Evolutionary conservation across 2,329 filamentous ascomycete genomes (phyloP), one percentile per base, ranked within the genome.

Genomic region (Stemphylium beticola): DNA sequence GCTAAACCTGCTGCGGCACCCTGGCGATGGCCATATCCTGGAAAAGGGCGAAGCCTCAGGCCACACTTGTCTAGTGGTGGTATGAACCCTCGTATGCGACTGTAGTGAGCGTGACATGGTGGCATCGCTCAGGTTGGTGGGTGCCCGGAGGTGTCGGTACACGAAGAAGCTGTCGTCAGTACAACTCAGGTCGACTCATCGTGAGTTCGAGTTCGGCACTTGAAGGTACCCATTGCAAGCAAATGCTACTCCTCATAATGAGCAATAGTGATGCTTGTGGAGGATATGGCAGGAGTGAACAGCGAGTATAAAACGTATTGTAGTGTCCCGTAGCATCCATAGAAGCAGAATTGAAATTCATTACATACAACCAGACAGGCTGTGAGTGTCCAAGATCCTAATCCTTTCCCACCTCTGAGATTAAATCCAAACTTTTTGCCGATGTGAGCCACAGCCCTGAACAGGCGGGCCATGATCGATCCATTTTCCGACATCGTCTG

Each of bases 401-500:
- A 12, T 26, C 45, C 33, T 40, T 6, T 37, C n/a, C n/a, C 24
- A 12, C 48, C 53, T 58, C 61, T 50, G 37, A 63, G 63, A 71
- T 66, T 64, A 62, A 64, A 66, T 56, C 41, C 44, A 49, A 8
- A 9, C 54, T 55, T 62, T 68, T 72, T 69, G 69, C 68, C 68
- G 68, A 72, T 61, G 41, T 69, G 71, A 73, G 39, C 24, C 48
- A 51, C 43, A 17, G 46, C 56, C 60, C 37, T 38, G 37, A 63
- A 60, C 34, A 54, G 58, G 49, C 48, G 48, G 53, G 62, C 62
- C 47, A 54, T 67, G 67, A 71, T 65, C 55, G 55, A 58, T 41
- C 53, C 15, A 57, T 53, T 46, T 63, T 62, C 65, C 67, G 65
- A 71, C 65, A 72, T 72, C 65, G 64, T 68, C 67, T 72, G 66